Base-by-base conservation (phyloP, 139 green algal species). In the Coelastrella sp. region DNA sequence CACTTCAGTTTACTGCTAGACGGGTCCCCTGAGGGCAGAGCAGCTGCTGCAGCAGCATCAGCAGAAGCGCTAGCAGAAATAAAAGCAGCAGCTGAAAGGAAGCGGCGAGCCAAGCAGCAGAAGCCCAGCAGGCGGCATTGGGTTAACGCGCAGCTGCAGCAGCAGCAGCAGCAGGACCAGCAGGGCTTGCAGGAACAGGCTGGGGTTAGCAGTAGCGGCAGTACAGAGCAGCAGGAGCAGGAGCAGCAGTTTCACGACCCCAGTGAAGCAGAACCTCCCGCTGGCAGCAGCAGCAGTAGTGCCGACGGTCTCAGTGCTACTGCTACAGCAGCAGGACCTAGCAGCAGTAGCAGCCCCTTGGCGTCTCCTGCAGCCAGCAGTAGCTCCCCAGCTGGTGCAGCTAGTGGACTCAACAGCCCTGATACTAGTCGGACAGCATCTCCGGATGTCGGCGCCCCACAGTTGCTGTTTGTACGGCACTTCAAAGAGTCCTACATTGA, bases 1-100 rank as follows among this genome's bases (percentile, higher is more conserved):
- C 91, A 95, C 78, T 98, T 98, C 91, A 95, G 87, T 22, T 87
- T 98, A 59, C 89, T 98, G 77, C 95, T 98, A 64, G 93, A 98
- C 73, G 95, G 92, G 8, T 88, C 83, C 88, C 85, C 85, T 20
- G 85, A 59, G 47, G 87, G 47, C 19, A 85, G 77, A 20, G 88
- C 22, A 23, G 81, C 91, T 73, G 87, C 87, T 32, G 87, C 87
- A 16, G 77, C 22, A 65, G 87, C 87, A 74, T 76, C 76, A 73
- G 87, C 77, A 22, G 61, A 56, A 23, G 86, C 77, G 8, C 22
- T 78, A 71, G 86, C 66, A 66, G 66, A 54, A 47, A n/a, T 47
- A 47, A 54, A 54, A 65, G 75, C n/a, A 66, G 86, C 86, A 64
- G 60, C 59, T 77, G 86, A 17, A 78, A 47, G 56, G 83, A 5